Percentiles rank a stretch among this genome's conserved stretches.
Conservation (phyloP, 75 land plant species). For the Cryptomeria japonica region DNA sequence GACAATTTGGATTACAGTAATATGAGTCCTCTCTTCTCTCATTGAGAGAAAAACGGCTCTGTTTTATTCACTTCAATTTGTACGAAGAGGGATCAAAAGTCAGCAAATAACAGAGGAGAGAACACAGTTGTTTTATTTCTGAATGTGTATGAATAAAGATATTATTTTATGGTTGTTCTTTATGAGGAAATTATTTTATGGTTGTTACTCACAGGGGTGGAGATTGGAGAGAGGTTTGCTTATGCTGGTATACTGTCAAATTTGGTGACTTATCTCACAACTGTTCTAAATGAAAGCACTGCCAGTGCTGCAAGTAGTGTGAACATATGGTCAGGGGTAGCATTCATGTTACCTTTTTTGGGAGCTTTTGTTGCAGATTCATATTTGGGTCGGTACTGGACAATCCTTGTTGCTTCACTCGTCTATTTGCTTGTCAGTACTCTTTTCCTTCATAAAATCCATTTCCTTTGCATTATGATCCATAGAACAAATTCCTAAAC, state of each 20-base stretch:
- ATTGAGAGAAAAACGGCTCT: too few relatives aligned
- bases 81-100: too few relatives aligned
- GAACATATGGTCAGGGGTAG: slow-evolving; percentile 44
- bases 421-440: slow-evolving; percentile 34
- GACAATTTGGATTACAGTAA: neutral
- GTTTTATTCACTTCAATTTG: too few relatives aligned
- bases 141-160: too few relatives aligned
- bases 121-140: too few relatives aligned
- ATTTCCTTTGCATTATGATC: too few relatives aligned
- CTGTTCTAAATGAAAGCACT: slow-evolving; percentile 30
- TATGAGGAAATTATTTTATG: too few relatives aligned
- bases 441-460: neutral
- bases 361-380: slow-evolving; percentile 68
- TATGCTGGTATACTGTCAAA: neutral
- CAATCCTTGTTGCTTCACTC: slow-evolving; percentile 33
- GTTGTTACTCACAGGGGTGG: slow-evolving; percentile 32
- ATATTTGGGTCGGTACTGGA: slow-evolving; percentile 53
- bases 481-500: too few relatives aligned
- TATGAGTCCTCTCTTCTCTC: too few relatives aligned
- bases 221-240: neutral
- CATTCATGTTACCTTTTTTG: slow-evolving; percentile 33
- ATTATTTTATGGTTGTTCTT: too few relatives aligned
- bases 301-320: slow-evolving; percentile 52
- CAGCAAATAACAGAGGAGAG: too few relatives aligned
- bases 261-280: neutral